These are phyloP conservation scores for Ballota nigra DNA, from an alignment of 257 asterid species.

Conservation along the genomic window DNA sequence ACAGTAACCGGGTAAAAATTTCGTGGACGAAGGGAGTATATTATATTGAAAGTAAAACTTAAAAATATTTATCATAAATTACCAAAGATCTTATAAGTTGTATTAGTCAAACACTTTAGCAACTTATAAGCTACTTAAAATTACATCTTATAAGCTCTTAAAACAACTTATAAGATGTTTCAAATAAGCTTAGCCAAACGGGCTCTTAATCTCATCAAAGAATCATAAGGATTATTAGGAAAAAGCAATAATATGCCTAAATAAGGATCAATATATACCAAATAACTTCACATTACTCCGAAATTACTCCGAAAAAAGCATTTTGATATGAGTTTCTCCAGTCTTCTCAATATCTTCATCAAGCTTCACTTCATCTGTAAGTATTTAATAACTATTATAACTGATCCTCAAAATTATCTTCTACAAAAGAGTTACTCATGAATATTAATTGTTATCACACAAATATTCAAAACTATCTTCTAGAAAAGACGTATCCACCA, in stretches of 20 bases:
- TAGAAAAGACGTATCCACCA: slow-evolving; percentile 49
- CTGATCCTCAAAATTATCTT: not conserved
- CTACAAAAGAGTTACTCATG: not conserved
- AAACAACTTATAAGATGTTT: too few relatives aligned
- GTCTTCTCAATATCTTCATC: slow-evolving; percentile 79
- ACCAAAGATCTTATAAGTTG: too few relatives aligned
- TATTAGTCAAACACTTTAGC: too few relatives aligned
- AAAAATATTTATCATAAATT: too few relatives aligned
- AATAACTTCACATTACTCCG: slow-evolving; percentile 36
- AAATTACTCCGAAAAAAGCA: slow-evolving; percentile 67
- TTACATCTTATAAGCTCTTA: too few relatives aligned
- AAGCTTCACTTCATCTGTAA: slow-evolving; percentile 80
- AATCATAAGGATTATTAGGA: not conserved
- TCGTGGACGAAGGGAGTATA: too few relatives aligned
- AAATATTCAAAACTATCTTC: slow-evolving; percentile 39
- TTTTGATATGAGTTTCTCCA: slow-evolving; percentile 55
- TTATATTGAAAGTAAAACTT: too few relatives aligned
- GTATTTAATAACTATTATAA: not conserved
- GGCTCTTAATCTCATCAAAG: not conserved
- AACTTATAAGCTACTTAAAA: too few relatives aligned
- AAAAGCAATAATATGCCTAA: not conserved
- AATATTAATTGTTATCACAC: not conserved
- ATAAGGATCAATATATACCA: not conserved
- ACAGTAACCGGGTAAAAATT: too few relatives aligned
- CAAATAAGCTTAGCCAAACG: too few relatives aligned